These are phyloP conservation scores for Cyclotella distinguenda DNA, from an alignment of 108 stramenopile species.

Conservation along the genomic window DNA sequence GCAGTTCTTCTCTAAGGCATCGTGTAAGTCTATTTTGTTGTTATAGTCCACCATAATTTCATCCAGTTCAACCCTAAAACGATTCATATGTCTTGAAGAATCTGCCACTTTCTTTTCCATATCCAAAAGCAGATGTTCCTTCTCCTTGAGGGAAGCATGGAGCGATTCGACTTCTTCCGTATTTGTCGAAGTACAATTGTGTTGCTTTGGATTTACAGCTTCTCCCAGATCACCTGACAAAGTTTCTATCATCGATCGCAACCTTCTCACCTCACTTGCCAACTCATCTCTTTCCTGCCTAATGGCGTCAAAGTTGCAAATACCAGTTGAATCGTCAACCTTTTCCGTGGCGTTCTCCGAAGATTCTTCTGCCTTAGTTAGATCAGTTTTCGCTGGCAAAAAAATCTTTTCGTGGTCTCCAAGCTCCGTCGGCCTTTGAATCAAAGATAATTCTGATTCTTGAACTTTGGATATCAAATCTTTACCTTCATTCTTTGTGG, in stretches of 20 bases:
- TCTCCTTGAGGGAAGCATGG: too few species aligned
- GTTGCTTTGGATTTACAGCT: not conserved
- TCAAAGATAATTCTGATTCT: not conserved
- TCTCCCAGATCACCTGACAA: not conserved
- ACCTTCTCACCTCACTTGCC: not conserved
- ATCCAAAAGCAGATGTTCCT: too few species aligned
- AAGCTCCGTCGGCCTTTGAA: not conserved
- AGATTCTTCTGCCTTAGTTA: not conserved
- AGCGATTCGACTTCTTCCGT: too few species aligned
- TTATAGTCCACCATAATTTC: not conserved
- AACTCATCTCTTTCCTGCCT: conserved; percentile 13
- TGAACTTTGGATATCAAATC: not conserved
- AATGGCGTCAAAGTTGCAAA: not conserved
- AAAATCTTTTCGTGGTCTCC: not conserved
- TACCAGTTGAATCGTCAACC: not conserved
- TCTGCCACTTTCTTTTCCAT: too few species aligned
- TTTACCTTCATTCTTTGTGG: not conserved
- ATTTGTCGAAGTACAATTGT: not conserved
- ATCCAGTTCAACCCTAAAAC: too few species aligned
- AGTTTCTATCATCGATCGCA: not conserved
- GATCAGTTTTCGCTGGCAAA: not conserved
- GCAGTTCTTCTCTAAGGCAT: conserved; percentile 2
- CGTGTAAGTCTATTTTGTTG: not conserved
- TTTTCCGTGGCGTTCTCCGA: not conserved
- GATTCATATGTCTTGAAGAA: too few species aligned